phyloP scores from a whole-genome alignment of 805 yeast genomes.

The Suhomyces sp. region DNA sequence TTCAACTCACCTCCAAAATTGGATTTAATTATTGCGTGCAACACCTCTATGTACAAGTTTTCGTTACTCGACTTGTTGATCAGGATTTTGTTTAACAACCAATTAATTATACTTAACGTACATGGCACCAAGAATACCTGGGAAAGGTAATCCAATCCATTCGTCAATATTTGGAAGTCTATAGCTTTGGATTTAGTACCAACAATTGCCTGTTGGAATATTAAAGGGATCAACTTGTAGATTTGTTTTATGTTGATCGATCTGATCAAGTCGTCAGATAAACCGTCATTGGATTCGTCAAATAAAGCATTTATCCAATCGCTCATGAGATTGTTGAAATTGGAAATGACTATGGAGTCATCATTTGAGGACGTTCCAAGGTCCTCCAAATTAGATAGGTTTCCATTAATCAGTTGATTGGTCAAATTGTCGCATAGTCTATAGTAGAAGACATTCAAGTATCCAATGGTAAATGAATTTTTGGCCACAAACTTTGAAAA shows the following conservation, averaged over 20 bases:
- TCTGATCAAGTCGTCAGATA: conserved; percentile 78
- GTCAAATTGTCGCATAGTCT: conserved; percentile 34
- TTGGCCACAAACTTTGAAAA: conserved; percentile 21
- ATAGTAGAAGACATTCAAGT: conserved; percentile 32
- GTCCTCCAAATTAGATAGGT: not conserved
- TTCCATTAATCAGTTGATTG: conserved; percentile 11
- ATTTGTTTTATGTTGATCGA: conserved; percentile 66
- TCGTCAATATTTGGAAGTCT: conserved; percentile 58
- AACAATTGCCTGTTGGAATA: conserved; percentile 68
- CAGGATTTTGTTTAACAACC: conserved; percentile 21
- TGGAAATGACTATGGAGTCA: conserved; percentile 28
- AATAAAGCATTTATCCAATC: conserved; percentile 83
- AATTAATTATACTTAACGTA: conserved; percentile 39
- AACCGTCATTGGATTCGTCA: conserved; percentile 64
- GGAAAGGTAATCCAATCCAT: conserved; percentile 83
- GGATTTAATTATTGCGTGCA: conserved; percentile 26
- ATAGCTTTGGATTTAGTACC: conserved; percentile 58
- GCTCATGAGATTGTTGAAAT: conserved; percentile 36
- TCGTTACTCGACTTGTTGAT: conserved; percentile 10
- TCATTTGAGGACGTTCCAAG: conserved; percentile 16
- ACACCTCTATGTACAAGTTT: conserved; percentile 17
- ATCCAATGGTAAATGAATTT: conserved; percentile 33
- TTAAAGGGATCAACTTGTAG: conserved; percentile 65
- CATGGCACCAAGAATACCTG: conserved; percentile 71
- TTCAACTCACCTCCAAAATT: conserved; percentile 17